These are phyloP conservation scores for Gossypium anomalum DNA, from an alignment of 345 rosid genomes.

Conservation along the genomic window DNA sequence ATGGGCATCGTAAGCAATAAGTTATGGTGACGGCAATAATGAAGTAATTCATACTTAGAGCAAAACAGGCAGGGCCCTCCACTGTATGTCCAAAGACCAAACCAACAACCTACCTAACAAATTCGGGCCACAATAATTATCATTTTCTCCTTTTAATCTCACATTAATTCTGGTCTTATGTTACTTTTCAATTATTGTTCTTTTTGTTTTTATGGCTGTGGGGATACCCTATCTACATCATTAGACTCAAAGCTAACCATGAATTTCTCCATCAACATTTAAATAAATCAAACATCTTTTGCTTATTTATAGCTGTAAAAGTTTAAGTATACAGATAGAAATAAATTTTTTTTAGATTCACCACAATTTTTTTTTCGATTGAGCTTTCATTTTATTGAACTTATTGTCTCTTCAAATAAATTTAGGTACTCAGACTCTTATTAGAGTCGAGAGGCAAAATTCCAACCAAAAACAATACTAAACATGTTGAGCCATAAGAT, in stretches of 20 bases:
- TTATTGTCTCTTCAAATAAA: rapidly evolving
- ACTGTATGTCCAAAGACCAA: neutral
- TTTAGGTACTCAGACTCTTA: too few relatives aligned
- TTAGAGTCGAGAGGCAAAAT: too few relatives aligned
- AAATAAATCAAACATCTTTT: too few relatives aligned
- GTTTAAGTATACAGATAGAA: too few relatives aligned
- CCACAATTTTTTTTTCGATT: too few relatives aligned
- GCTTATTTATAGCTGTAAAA: too few relatives aligned
- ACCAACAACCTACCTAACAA: neutral
- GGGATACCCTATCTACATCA: neutral
- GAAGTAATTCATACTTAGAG: neutral
- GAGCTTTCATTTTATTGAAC: too few relatives aligned
- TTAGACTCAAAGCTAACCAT: neutral
- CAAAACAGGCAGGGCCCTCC: neutral
- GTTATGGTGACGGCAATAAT: neutral
- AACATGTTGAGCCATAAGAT: too few relatives aligned
- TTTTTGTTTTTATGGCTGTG: neutral
- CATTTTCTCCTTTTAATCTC: neutral
- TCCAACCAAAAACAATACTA: too few relatives aligned
- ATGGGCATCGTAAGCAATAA: neutral
- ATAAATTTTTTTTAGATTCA: too few relatives aligned
- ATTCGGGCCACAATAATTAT: neutral
- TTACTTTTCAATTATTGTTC: neutral
- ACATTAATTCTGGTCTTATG: neutral
- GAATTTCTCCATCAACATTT: neutral